phyloP scores from a whole-genome alignment of 2,329 filamentous ascomycete genomes.

The Trichoderma afroharzianum region DNA sequence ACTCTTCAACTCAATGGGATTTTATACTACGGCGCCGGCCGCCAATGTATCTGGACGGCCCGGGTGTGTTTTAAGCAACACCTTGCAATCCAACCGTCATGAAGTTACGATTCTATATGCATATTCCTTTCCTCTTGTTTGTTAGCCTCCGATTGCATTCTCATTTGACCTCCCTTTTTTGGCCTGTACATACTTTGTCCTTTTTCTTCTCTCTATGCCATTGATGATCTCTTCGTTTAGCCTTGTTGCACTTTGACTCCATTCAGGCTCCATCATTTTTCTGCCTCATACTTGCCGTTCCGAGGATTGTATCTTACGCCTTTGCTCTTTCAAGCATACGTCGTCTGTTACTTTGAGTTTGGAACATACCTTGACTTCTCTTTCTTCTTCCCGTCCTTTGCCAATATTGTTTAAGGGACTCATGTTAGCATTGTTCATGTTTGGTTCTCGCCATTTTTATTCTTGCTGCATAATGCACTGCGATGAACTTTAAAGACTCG shows the following conservation, averaged over 20 bases:
- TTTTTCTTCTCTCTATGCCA: neutral
- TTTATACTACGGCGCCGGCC: slow-evolving; percentile 11
- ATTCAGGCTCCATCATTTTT: neutral
- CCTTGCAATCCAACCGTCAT: neutral
- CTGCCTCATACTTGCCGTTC: neutral
- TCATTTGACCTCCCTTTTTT: neutral
- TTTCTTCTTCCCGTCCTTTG: neutral
- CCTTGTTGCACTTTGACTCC: neutral
- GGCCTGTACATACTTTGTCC: neutral
- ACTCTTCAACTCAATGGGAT: neutral
- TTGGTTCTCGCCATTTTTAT: neutral
- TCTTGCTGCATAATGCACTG: neutral
- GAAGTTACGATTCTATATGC: slow-evolving; percentile 7
- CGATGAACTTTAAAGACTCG: neutral
- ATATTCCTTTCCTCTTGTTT: neutral
- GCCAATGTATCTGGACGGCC: slow-evolving; percentile 20
- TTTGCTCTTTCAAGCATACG: neutral
- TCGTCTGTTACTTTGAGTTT: neutral
- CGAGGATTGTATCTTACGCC: neutral
- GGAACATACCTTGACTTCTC: neutral
- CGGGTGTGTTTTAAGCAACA: slow-evolving; percentile 23
- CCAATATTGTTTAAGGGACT: neutral
- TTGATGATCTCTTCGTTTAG: neutral
- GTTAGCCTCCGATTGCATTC: neutral
- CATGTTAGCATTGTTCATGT: neutral